Evolutionary conservation across 768 basidiomycete species (phyloP).

Genomic region (Glaciozyma martinii): DNA sequence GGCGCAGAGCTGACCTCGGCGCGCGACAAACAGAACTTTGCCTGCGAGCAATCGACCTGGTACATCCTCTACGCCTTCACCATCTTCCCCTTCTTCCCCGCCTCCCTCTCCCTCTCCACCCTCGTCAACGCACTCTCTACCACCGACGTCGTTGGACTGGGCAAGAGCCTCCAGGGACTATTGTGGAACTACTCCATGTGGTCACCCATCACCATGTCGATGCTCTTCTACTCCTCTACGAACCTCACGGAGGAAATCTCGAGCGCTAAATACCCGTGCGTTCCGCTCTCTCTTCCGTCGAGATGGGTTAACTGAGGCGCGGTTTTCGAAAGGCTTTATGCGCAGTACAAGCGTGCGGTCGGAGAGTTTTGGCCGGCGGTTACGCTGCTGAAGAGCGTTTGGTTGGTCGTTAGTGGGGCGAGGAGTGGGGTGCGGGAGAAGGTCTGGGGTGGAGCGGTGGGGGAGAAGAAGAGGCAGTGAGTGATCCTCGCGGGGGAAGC

Average conservation of each 20-base stretch:
- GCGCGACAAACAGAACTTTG: conserved; percentile 54
- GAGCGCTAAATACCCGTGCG: conserved; percentile 55
- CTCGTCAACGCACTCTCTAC: conserved; percentile 26
- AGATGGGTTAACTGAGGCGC: too few species aligned
- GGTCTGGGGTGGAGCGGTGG: conserved; percentile 38
- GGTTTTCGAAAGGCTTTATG: neutral
- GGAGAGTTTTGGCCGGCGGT: conserved; percentile 61
- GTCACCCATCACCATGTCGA: conserved; percentile 56
- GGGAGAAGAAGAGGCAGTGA: neutral
- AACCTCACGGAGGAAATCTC: conserved; percentile 73
- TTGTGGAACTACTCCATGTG: conserved; percentile 40
- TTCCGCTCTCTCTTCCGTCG: too few species aligned
- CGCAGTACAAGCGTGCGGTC: conserved; percentile 48
- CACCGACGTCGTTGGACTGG: conserved; percentile 34
- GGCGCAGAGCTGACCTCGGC: neutral
- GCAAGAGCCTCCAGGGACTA: conserved; percentile 34
- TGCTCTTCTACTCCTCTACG: conserved; percentile 70
- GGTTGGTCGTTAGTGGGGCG: conserved; percentile 43
- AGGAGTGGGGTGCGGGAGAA: conserved; percentile 42
- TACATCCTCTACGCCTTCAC: conserved; percentile 22
- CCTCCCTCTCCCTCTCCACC: conserved; percentile 37
- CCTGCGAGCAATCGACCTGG: conserved; percentile 70
- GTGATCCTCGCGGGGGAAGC: too few species aligned
- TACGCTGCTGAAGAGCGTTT: conserved; percentile 46
- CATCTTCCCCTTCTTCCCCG: conserved; percentile 19